Conservation (phyloP, 176 grass and related monocot species). For the Poa pratensis region DNA sequence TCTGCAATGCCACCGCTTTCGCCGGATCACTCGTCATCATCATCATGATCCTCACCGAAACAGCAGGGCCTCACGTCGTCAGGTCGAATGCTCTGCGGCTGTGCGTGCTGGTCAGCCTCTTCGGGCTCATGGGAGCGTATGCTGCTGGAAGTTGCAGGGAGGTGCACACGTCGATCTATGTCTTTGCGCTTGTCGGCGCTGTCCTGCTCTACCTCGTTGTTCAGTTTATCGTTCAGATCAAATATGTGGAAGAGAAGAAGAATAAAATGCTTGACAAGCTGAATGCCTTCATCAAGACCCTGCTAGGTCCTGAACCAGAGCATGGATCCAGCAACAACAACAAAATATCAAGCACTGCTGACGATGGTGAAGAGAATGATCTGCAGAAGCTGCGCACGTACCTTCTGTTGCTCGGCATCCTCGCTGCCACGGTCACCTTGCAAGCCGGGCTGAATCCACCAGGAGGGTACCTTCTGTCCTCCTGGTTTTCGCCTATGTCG, state of each 20-base stretch:
- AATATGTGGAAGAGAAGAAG: background rate
- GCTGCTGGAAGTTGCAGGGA: constrained; percentile 49
- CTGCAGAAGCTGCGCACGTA: background rate
- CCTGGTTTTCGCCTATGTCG: background rate
- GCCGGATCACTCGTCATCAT: constrained; percentile 46
- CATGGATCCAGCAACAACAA: background rate
- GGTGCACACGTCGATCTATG: constrained; percentile 44
- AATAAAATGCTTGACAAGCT: background rate
- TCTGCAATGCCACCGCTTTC: constrained; percentile 43
- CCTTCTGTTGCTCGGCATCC: background rate
- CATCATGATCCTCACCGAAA: constrained; percentile 45
- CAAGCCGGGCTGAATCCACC: background rate
- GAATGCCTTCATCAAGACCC: constrained; percentile 20
- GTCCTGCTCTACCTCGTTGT: constrained; percentile 38
- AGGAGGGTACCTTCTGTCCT: background rate
- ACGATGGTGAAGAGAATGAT: background rate
- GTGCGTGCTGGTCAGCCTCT: constrained; percentile 37
- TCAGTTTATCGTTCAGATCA: constrained; percentile 22
- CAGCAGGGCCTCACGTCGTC: constrained; percentile 10
- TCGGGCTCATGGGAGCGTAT: constrained; percentile 42
- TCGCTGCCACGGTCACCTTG: background rate
- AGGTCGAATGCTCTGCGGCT: constrained; percentile 39
- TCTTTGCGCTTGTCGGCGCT: constrained; percentile 30
- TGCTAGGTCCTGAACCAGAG: background rate
- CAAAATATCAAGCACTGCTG: background rate